Base-by-base conservation (phyloP, 345 rosid species). In the Conringia planisiliqua region DNA sequence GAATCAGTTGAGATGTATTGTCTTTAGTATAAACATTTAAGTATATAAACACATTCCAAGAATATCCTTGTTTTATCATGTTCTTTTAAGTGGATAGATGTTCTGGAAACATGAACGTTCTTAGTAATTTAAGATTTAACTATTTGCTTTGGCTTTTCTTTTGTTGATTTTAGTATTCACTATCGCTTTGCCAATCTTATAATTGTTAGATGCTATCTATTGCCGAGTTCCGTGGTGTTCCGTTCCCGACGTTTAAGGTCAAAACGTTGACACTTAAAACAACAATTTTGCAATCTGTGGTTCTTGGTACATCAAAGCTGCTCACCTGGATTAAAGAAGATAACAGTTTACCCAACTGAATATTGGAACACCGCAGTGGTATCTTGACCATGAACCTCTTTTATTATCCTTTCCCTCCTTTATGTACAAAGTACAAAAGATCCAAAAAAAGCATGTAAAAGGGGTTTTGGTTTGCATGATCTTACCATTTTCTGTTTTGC, bases 281-380 rank as follows among this genome's bases (percentile, higher is more conserved):
- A 1, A 55, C 36, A 10, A 6, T 14, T 13, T 62, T 16, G 10
- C 27, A 77, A 33, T 51, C 66, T 73, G 55, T 29, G n/a, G 44
- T 66, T 40, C 73, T 58, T 46, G 78, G 75, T 32, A 74, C 61
- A 2, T 72, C 57, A 10, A 66, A 9, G 33, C 56, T 66, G 30
- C 72, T 68, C 73, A 44, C 73, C 66, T 55, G 17, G 38, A 43
- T 58, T 78, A 18, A 55, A 78, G 73, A 71, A 71, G 62, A 66
- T 82, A n/a, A 17, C 62, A 13, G 27, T 54, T 14, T 14, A 55
- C 36, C 27, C 13, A 29, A 27, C 60, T 55, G 20, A 29, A 3
- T 46, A 13, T 14, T 55, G 60, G 36, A 55, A 55, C 60, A 4
- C 2, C 11, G 16, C 18, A 27, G 59, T 54, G 70, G 58, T 47